Percentiles rank a stretch among this genome's conserved stretches.
Conservation (phyloP, 2,329 filamentous ascomycete species). For the Claviceps quebecensis region DNA sequence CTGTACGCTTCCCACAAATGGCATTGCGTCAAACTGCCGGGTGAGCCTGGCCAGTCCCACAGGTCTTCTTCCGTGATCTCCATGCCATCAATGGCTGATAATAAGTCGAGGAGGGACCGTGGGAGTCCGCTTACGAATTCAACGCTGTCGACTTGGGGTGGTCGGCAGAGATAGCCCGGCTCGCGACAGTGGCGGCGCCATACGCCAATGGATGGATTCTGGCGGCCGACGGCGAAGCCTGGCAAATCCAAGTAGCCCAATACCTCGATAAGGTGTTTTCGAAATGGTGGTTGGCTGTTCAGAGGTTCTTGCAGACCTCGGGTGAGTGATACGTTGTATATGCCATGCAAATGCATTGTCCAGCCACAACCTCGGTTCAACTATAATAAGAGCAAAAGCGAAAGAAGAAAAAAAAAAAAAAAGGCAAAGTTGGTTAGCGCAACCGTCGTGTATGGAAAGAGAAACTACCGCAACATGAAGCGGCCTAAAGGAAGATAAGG, state of each 20-base stretch:
- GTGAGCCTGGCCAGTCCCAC: constrained; percentile 2
- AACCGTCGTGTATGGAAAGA: neutral
- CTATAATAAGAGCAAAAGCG: neutral
- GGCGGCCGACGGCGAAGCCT: constrained; percentile 1
- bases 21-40: neutral
- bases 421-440: neutral
- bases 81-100: neutral
- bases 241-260: constrained; percentile 1
- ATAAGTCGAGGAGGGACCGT: constrained; percentile 1
- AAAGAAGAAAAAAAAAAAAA: neutral
- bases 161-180: constrained; percentile 1
- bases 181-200: constrained; percentile 3
- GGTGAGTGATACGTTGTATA: neutral
- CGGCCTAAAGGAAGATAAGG: too few species aligned
- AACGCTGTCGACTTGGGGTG: neutral
- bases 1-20: constrained; percentile 2
- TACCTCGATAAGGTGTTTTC: neutral
- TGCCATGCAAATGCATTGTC: constrained; percentile 3
- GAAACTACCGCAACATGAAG: neutral
- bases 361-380: neutral
- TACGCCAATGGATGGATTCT: neutral
- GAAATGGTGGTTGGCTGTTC: neutral
- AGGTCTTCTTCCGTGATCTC: constrained; percentile 1
- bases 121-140: constrained; percentile 2
- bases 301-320: neutral